Evolutionary conservation across 2,329 filamentous ascomycete species (phyloP), one percentile per base, ranked within the genome.

Genomic region (Chalaropsis ovoidea): DNA sequence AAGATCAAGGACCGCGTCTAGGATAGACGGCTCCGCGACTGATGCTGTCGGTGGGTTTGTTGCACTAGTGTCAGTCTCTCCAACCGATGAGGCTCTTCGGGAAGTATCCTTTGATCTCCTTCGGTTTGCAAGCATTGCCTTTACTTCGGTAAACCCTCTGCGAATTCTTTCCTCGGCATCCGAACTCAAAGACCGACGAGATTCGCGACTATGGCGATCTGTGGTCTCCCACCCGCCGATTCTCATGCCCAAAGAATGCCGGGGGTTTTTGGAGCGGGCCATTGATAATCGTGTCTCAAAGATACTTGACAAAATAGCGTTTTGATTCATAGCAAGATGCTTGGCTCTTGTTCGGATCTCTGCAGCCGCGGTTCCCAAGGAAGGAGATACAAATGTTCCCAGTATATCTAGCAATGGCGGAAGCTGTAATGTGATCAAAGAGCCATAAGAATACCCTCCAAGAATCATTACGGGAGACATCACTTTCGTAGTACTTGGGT

Each of bases 381-480:
- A 69, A 0, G 84, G 81, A 0, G 76, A 73, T 7, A 76, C 72
- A 70, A 94, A 90, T 0, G 81, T 75, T 1, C 79, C 73, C 27
- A 90, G 75, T 35, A 95, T 82, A 0, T 78, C 74, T 11, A 77
- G 73, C 43, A 86, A 75, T 0, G 84, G 78, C 0, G 90, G 89
- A 0, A 95, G 80, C 66, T 87, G 84, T 0, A 82, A 85, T 1
- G 90, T 85, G 47, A 97, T 83, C 72, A 96, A 82, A 3, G 90
- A 89, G 54, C 94, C 94, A 74, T 96, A 96, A 0, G 91, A 96
- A 74, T 96, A 96, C 13, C 92, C 92, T 1, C 82, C 87, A 6
- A 94, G 78, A 4, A 96, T 71, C 2, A 86, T 72, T 61, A 78
- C 65, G 1, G 74, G 76, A 1, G 69, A 70, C 1, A 66, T 56